Evolutionary conservation across 2,329 filamentous ascomycete species (phyloP), one percentile per base, ranked within the genome.

Genomic region (Didymella glomerata): DNA sequence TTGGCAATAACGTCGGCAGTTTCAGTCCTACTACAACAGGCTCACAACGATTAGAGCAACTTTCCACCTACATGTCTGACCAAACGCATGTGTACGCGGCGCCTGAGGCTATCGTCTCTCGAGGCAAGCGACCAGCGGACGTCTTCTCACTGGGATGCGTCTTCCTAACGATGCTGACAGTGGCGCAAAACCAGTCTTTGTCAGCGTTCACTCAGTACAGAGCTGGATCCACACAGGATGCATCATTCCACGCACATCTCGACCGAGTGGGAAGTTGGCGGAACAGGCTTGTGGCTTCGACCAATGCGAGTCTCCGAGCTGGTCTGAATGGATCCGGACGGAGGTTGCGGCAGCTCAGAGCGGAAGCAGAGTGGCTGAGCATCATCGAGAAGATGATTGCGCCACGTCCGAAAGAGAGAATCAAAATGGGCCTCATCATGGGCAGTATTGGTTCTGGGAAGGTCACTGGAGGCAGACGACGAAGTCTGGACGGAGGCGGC

Each of bases 111-210:
- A 68, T 77, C n/a, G 62, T 72, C 0, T 72, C 75, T 1, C 74
- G 74, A 13, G 76, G 70, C 0, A 77, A 77, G 53, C 68, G 74
- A 11, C 72, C 74, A 49, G 74, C 76, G 1, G 77, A 79, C 46
- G 72, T 78, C 3, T 79, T 78, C 59, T 75, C 75, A 0, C 54
- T 79, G 1, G 77, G 77, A n/a, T 78, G 76, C 46, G 70, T 78
- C 4, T 78, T 79, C 58, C 62, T 79, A 1, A 68, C 70, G 14
- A 78, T 79, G 71, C 68, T 79, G 57, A 77, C 76, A 1, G 71
- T 74, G 7, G 74, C 69, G 2, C 75, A 77, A 48, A 74, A 75
- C 48, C 72, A 75, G 38, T 73, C 75, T 1, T 62, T 76, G 4
- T 65, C 71, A 1, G 67, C 71, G 11, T 76, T 78, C 48, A 68